phyloP scores from a whole-genome alignment of 768 basidiomycete genomes.

The Lactarius akahatsu region DNA sequence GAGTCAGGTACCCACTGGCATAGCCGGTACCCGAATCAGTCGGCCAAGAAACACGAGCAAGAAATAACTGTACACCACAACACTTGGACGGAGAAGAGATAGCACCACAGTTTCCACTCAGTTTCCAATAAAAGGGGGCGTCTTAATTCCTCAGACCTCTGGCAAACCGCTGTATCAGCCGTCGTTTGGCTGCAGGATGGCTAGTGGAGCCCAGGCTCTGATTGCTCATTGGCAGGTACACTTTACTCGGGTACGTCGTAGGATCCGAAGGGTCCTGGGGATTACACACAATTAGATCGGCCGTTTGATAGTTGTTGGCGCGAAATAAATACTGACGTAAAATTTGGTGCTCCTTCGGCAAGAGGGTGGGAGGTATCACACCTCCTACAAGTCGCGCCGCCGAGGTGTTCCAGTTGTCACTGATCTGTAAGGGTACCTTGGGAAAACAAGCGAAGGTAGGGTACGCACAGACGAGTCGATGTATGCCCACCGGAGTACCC shows the following conservation, averaged over 20 bases:
- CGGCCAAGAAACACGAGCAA: neutral
- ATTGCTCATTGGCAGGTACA: neutral
- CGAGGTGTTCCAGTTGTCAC: constrained; percentile 14
- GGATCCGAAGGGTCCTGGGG: constrained; percentile 30
- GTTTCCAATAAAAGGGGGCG: neutral
- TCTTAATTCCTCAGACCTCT: constrained; percentile 14
- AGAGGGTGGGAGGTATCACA: neutral
- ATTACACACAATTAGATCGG: neutral
- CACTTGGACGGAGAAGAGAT: neutral
- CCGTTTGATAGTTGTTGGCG: no score
- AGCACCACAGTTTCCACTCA: no score
- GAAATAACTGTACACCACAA: neutral
- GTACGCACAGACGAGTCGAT: constrained; percentile 41
- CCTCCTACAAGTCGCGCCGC: neutral
- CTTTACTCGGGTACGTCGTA: constrained; percentile 22
- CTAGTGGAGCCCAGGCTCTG: neutral
- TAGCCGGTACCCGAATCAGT: neutral
- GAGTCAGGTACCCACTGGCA: neutral
- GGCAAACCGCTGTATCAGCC: constrained; percentile 23
- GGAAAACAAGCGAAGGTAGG: neutral
- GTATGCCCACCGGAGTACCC: constrained; percentile 53
- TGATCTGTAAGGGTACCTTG: neutral
- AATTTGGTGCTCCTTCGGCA: no score
- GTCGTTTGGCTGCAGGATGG: constrained; percentile 9
- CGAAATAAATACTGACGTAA: no score